These are phyloP conservation scores for Lepidium sativum DNA, from an alignment of 345 rosid species.

Conservation along the genomic window DNA sequence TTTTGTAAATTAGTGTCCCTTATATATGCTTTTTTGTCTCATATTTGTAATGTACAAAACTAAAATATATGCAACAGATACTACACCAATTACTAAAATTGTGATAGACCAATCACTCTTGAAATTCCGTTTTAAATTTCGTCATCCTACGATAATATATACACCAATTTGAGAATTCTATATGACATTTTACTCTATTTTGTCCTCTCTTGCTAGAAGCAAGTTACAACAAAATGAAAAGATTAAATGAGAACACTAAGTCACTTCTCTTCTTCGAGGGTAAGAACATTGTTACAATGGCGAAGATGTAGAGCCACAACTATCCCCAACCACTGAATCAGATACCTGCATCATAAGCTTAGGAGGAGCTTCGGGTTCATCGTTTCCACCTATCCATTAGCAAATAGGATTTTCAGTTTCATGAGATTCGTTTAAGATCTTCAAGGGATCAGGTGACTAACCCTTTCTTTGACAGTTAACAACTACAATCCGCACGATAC, in stretches of 20 bases:
- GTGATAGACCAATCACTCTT: background rate
- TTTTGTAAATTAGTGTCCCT: background rate
- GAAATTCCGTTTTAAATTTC: background rate
- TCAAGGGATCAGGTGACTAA: background rate
- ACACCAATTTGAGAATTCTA: background rate
- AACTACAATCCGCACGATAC: background rate
- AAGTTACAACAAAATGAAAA: slow-evolving; percentile 8
- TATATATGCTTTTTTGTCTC: background rate
- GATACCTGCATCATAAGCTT: slow-evolving; percentile 9
- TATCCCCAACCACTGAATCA: slow-evolving; percentile 27
- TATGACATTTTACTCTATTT: background rate
- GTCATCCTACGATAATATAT: background rate
- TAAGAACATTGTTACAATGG: slow-evolving; percentile 22
- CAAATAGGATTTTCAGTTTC: slow-evolving; percentile 5
- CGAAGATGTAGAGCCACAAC: slow-evolving; percentile 25
- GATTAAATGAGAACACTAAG: background rate
- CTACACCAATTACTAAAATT: background rate
- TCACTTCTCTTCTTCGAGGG: slow-evolving; percentile 27
- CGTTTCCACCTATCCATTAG: slow-evolving; percentile 27
- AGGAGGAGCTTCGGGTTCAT: slow-evolving; percentile 40
- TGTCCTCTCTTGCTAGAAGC: background rate
- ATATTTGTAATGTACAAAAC: slow-evolving; percentile 13
- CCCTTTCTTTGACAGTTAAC: background rate
- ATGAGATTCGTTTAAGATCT: background rate
- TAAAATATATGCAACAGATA: background rate